Conservation (phyloP, 2,329 filamentous ascomycete genomes). For the Penicillium sp. region DNA sequence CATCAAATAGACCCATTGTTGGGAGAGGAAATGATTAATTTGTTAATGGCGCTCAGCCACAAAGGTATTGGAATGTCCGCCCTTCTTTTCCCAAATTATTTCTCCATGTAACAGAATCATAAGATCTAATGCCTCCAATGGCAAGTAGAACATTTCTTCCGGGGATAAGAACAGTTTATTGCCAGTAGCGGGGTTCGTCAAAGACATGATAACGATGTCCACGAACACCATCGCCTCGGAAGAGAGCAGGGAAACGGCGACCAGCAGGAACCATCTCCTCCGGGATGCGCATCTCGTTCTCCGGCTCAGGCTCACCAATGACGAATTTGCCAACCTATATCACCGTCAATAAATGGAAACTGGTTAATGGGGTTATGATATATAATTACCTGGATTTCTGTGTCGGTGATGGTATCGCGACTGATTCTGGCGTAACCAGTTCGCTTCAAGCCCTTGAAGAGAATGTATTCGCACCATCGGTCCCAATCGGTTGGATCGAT, state of each 20-base stretch:
- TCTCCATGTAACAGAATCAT: conserved; percentile 12
- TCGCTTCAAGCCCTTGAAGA: conserved; percentile 86
- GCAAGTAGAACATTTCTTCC: conserved; percentile 5
- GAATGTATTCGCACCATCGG: conserved; percentile 97
- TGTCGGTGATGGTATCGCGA: conserved; percentile 91
- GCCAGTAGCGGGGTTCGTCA: conserved; percentile 78
- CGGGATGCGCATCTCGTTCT: conserved; percentile 66
- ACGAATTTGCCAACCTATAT: conserved; percentile 83
- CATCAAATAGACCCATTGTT: not conserved
- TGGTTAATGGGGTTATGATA: not conserved
- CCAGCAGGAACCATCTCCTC: conserved; percentile 78
- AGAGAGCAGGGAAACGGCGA: conserved; percentile 80
- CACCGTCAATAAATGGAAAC: conserved; percentile 19
- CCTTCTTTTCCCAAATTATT: conserved; percentile 12
- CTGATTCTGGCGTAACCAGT: conserved; percentile 89
- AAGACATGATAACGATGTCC: conserved; percentile 96
- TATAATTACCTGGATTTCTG: conserved; percentile 78
- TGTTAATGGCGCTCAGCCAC: conserved; percentile 4
- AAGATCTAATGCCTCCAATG: not conserved
- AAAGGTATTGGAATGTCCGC: conserved; percentile 10
- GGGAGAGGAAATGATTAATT: conserved; percentile 5
- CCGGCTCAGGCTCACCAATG: conserved; percentile 70
- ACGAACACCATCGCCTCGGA: conserved; percentile 82
- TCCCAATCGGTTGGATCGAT: conserved; percentile 94
- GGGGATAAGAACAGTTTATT: conserved; percentile 29